Evolutionary conservation across 768 basidiomycete genomes (phyloP).

Genomic region (Lentinula sp.): DNA sequence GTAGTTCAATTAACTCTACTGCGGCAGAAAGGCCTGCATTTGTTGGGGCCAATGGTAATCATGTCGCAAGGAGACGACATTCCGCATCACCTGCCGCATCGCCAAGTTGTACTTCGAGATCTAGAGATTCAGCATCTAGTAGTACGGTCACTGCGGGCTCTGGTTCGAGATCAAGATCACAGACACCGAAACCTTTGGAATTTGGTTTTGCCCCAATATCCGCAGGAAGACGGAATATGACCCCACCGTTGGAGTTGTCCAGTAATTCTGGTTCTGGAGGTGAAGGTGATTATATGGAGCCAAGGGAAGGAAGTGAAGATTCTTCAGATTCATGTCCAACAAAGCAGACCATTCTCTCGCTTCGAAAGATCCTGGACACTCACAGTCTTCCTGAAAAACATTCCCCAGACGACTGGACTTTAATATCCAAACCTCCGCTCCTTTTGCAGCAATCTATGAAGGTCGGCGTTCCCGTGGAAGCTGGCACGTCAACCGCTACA

Average conservation of each 20-base stretch:
- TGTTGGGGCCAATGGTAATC: not conserved
- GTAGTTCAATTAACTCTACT: constrained; percentile 4
- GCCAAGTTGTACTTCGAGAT: not conserved
- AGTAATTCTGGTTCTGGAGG: constrained; percentile 22
- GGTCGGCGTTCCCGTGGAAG: constrained; percentile 24
- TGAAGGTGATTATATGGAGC: constrained; percentile 22
- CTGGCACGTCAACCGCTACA: constrained; percentile 68
- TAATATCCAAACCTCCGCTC: not conserved
- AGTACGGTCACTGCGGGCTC: not conserved
- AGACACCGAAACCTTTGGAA: constrained; percentile 10
- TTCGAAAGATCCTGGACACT: constrained; percentile 66
- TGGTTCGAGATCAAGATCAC: constrained; percentile 11
- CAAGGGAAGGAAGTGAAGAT: constrained; percentile 19
- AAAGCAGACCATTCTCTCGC: constrained; percentile 56
- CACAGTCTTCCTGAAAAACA: constrained; percentile 20
- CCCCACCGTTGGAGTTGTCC: constrained; percentile 50
- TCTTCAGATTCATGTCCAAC: constrained; percentile 50
- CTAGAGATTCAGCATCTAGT: not conserved
- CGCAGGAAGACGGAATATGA: constrained; percentile 32
- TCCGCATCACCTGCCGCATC: not conserved
- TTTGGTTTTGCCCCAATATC: constrained; percentile 5
- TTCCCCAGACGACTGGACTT: constrained; percentile 2
- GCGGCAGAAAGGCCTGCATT: constrained; percentile 3
- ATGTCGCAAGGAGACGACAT: not conserved
- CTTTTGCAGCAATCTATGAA: not conserved